Base-by-base conservation (phyloP, 257 asterid species). In the Hygrophila difformis region DNA sequence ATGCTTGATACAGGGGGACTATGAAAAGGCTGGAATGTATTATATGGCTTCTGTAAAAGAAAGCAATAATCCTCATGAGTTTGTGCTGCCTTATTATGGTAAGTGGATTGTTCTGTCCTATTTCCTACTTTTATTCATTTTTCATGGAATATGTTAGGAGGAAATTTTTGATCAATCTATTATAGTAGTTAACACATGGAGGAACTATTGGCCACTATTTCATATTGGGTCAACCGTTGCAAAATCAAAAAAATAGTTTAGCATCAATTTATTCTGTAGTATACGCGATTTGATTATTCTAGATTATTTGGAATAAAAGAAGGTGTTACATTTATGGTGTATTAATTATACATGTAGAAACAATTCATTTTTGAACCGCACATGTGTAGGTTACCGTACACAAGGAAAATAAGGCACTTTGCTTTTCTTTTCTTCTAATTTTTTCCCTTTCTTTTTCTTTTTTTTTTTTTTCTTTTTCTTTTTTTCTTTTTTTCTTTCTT, bases 31-130 rank as follows among this genome's bases (percentile, higher is more conserved):
- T 60, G 96, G 95, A 59, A 81, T 80, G 95, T 86, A 86, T 68
- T 91, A 91, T 64, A 91, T 80, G 94, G 94, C 93, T 39, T 86
- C 99, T 44, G 99, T 91, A 48, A 86, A 82, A 78, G 99, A 91
- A 69, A 77, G 67, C 82, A 76, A 56, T 51, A 80, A 64, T 53
- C 92, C 96, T 3, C 78, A 61, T 16, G 96, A 91, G 61, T 91
- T 91, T 70, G 84, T 87, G 47, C 66, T 91, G 59, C 96, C 96
- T 45, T 91, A 86, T 64, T 91, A 86, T 62, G 98, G 98, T 91
- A 41, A 53, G 92, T 51, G 24, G 40, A 60, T 31, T 26, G 8
- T 58, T 62, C 36, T 23, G 6, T 14, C 17, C 31, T 48, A 31
- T 55, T 54, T 28, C 31, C 24, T 49, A 40, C 26, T 62, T 49